phyloP scores from a whole-genome alignment of 2,329 filamentous ascomycete species.

The Pseudogymnoascus sp. region DNA sequence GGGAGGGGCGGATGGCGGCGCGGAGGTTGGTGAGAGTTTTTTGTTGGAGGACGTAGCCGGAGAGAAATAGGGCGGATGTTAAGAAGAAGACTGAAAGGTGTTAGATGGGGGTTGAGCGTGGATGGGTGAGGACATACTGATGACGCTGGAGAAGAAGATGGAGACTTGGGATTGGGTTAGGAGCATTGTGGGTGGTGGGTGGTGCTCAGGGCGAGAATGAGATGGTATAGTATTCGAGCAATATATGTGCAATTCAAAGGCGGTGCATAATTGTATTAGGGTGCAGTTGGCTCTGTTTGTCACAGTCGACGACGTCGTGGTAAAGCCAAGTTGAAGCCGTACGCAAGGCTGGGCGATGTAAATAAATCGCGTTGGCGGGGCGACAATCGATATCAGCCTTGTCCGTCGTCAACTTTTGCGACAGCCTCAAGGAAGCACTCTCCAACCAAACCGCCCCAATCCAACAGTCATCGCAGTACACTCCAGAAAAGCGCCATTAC shows the following conservation, averaged over 20 bases:
- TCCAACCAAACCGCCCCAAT: conserved; percentile 12
- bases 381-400: conserved; percentile 35
- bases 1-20: conserved; percentile 50
- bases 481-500: neutral
- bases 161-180: conserved; percentile 65
- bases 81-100: conserved; percentile 56
- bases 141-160: conserved; percentile 51
- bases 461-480: conserved; percentile 13
- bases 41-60: conserved; percentile 81
- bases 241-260: neutral
- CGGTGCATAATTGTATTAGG: neutral
- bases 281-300: neutral
- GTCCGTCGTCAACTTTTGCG: conserved; percentile 16
- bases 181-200: conserved; percentile 31
- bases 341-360: conserved; percentile 10
- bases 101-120: conserved; percentile 15
- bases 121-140: conserved; percentile 43
- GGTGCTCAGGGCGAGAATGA: neutral
- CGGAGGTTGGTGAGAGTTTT: conserved; percentile 72
- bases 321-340: neutral
- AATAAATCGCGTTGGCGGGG: conserved; percentile 31
- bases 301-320: neutral
- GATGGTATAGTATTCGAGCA: neutral
- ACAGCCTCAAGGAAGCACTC: neutral
- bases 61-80: conserved; percentile 75